phyloP scores from a whole-genome alignment of 352 stramenopile genomes.

The Lagenidium giganteum region DNA sequence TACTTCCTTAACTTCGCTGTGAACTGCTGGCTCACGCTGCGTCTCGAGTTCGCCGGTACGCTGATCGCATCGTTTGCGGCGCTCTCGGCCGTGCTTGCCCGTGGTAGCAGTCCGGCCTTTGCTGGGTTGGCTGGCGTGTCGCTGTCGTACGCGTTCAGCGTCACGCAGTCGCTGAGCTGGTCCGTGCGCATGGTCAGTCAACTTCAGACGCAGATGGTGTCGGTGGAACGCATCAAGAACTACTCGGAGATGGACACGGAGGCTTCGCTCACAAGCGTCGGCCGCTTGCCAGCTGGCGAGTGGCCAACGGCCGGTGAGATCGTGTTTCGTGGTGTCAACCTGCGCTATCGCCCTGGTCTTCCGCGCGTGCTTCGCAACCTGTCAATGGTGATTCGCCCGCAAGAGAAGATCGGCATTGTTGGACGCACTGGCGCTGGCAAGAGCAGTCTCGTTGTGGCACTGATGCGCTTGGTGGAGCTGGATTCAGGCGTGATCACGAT shows the following conservation, averaged over 20 bases:
- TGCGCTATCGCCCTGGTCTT: constrained; percentile 84
- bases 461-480: constrained; percentile 90
- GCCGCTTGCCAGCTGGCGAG: constrained; percentile 47
- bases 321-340: constrained; percentile 80
- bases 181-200: constrained; percentile 60
- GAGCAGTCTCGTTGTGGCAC: constrained; percentile 83
- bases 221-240: constrained; percentile 60
- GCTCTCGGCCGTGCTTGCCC: constrained; percentile 40
- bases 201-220: constrained; percentile 70
- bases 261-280: constrained; percentile 87
- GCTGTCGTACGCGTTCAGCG: constrained; percentile 66
- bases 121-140: constrained; percentile 62
- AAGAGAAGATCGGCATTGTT: constrained; percentile 85
- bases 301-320: constrained; percentile 86
- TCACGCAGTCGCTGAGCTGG: constrained; percentile 69
- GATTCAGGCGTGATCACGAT: constrained; percentile 55
- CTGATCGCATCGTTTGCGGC: constrained; percentile 48
- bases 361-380: constrained; percentile 65
- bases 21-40: constrained; percentile 67
- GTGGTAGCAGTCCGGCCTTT: constrained; percentile 32
- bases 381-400: constrained; percentile 67
- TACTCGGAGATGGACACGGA: constrained; percentile 56
- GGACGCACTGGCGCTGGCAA: constrained; percentile 88
- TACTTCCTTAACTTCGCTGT: constrained; percentile 68
- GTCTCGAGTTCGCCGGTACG: constrained; percentile 60